Base-by-base conservation (phyloP, 108 stramenopile species). In the Skeletonema marinoi region DNA sequence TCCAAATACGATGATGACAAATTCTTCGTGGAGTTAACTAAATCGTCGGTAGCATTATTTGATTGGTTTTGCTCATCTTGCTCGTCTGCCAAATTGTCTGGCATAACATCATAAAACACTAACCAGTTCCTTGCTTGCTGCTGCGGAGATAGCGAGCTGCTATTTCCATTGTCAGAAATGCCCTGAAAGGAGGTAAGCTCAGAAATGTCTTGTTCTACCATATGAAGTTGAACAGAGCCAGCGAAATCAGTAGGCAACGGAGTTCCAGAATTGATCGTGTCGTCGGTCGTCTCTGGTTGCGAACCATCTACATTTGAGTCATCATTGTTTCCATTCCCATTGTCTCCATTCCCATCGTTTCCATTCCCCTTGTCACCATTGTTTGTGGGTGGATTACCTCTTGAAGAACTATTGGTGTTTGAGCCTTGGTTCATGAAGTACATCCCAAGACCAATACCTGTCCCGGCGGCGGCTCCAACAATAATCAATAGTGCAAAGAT, bases 81-180 rank as follows among this genome's bases (percentile, higher is more conserved):
- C 41, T 81, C 73, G 32, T 81, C 80, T 33, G 32, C 54, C 17
- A 83, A 11, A 13, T 64, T 25, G 0, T 59, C 9, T 0, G 82
- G 82, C 3, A 78, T n/a, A 30, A 39, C 10, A 60, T 83, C 82
- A 2, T 21, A 0, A 10, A 73, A 69, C 6, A 83, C 73, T 14
- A 83, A 31, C 46, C 77, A 83, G 42, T 83, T 77, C 3, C 76
- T 61, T 39, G 82, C 82, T 32, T n/a, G 39, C 13, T 78, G 77
- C 33, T 73, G 82, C 14, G 82, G 72, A 14, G 82, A 68, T 39
- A 25, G 25, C 25, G n/a, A n/a, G 12, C 41, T 19, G 4, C 12
- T 19, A 13, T 19, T 41, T 30, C 42, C n/a, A 25, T 32, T 12
- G 21, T 30, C 67, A 13, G 61, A 68, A 33, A 77, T 32, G 5